These are phyloP conservation scores for Elsinoe necatrix DNA, from an alignment of 2,329 filamentous ascomycete species.

Conservation along the genomic window DNA sequence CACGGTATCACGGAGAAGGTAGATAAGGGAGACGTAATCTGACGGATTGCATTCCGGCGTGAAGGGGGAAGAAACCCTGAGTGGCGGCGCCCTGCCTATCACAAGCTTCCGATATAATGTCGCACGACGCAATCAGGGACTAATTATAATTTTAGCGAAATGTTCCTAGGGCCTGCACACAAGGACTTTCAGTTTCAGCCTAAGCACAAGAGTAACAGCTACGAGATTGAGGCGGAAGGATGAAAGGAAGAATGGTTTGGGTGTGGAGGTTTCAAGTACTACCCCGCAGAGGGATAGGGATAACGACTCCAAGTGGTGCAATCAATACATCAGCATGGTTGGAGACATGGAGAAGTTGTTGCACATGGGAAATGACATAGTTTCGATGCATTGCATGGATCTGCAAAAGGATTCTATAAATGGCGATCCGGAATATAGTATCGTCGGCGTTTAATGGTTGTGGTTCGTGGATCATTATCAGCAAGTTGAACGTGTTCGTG, in stretches of 20 bases:
- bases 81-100: not conserved
- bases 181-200: conserved; percentile 89
- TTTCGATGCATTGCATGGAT: conserved; percentile 5
- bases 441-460: not conserved
- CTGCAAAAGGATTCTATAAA: not conserved
- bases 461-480: conserved; percentile 4
- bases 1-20: not conserved
- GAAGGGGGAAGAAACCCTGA: conserved; percentile 16
- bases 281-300: conserved; percentile 3
- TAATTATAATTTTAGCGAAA: conserved; percentile 55
- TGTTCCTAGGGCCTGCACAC: conserved; percentile 90
- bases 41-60: conserved; percentile 5
- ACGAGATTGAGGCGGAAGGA: conserved; percentile 71
- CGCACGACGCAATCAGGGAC: not conserved
- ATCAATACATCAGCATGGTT: conserved; percentile 1
- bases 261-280: not conserved
- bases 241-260: conserved; percentile 14
- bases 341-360: not conserved
- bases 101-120: conserved; percentile 7
- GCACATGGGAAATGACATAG: not conserved
- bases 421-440: not conserved
- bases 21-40: not conserved
- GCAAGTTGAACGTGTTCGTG: not conserved
- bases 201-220: conserved; percentile 93
- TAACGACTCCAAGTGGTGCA: not conserved